A percentile compares a stretch with the other conserved stretches of the same genome.
Conservation (phyloP, 1,284 basidiomycete genomes). For the Exsudoporus floridanus region DNA sequence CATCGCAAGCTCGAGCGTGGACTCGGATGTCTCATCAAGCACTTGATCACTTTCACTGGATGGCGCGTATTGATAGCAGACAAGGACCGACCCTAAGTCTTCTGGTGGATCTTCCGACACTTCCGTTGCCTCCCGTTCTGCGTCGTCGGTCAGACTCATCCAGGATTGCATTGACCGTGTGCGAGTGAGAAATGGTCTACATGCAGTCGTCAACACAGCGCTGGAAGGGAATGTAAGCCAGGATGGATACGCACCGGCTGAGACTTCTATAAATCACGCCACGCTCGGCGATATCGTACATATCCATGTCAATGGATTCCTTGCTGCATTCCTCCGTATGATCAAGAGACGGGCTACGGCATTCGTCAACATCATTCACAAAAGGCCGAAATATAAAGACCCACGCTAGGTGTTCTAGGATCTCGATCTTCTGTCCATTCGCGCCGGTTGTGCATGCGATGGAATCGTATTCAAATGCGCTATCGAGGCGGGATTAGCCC, state of each 20-base stretch:
- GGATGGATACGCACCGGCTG: conserved; percentile 14
- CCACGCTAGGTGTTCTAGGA: no score
- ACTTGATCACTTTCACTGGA: neutral
- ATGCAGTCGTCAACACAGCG: neutral
- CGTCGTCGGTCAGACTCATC: neutral
- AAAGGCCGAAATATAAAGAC: no score
- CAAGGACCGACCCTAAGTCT: neutral
- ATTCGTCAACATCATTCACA: no score
- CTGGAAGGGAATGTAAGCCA: neutral
- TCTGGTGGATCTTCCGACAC: neutral
- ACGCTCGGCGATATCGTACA: conserved; percentile 6
- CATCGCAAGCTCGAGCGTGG: conserved; percentile 1
- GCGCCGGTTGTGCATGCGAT: no score
- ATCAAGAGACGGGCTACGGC: no score
- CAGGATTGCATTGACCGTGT: neutral
- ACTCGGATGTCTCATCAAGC: neutral
- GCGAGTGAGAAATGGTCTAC: conserved; percentile 4
- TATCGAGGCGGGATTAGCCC: no score
- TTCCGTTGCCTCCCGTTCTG: neutral
- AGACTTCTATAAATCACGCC: neutral
- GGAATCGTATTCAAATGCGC: no score
- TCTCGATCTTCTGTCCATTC: no score
- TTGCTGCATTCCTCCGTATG: conserved; percentile 2
- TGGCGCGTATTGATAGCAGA: neutral
- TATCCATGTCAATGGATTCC: neutral